Percentiles rank a stretch among this genome's conserved stretches.
Evolutionary conservation across 192 early-diverging fungal genomes (phyloP).

Genomic region (Paraglomus brasilianum): DNA sequence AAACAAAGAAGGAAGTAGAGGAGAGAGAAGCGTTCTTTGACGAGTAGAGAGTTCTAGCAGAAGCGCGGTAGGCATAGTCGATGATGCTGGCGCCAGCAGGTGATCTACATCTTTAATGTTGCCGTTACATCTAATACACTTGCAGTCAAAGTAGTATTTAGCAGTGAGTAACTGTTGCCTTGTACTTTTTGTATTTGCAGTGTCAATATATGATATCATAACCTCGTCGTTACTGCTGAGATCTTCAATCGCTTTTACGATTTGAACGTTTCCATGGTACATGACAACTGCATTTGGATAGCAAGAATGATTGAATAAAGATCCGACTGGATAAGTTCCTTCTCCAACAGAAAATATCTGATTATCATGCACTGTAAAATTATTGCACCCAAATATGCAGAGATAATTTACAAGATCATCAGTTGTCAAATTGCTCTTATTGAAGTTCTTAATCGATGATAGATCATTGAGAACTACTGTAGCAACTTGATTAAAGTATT

Average conservation of each 20-base stretch:
- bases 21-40: slow-evolving; percentile 27
- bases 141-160: slow-evolving; percentile 54
- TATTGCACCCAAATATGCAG: slow-evolving; percentile 63
- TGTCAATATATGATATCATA: slow-evolving; percentile 61
- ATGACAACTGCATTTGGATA: slow-evolving; percentile 58
- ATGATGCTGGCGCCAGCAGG: slow-evolving; percentile 35
- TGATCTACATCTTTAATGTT: slow-evolving; percentile 35
- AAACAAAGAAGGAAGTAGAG: slow-evolving; percentile 30
- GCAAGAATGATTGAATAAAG: slow-evolving; percentile 70
- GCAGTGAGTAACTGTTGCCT: slow-evolving; percentile 37
- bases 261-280: slow-evolving; percentile 51
- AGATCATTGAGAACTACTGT: background rate
- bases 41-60: slow-evolving; percentile 14
- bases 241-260: slow-evolving; percentile 52
- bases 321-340: slow-evolving; percentile 60
- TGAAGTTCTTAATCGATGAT: too few species aligned
- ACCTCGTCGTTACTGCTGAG: slow-evolving; percentile 54
- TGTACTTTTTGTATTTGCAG: slow-evolving; percentile 33
- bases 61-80: too few species aligned
- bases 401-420: slow-evolving; percentile 51
- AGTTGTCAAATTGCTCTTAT: background rate
- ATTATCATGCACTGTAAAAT: slow-evolving; percentile 57
- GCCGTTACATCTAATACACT: slow-evolving; percentile 43
- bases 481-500: background rate
- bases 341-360: slow-evolving; percentile 65